A percentile compares a stretch with the other conserved stretches of the same genome.
These are phyloP conservation scores for Cryptosporidium xiaoi DNA, from an alignment of 169 alveolate genomes.

Conservation along the genomic window DNA sequence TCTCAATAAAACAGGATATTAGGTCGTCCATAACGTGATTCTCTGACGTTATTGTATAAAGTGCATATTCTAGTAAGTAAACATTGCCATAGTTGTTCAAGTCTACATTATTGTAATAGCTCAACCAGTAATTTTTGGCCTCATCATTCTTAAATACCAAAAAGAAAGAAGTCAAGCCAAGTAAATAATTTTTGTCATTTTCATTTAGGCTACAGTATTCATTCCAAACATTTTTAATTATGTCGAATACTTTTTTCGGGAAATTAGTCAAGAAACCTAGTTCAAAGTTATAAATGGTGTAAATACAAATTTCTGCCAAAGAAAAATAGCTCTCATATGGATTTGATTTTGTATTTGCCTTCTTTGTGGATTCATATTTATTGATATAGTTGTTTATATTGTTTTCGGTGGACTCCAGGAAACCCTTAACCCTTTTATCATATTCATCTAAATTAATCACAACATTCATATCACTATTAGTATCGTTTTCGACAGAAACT, in stretches of 20 bases:
- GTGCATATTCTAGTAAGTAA: conserved; percentile 1
- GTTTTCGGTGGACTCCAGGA: too few species aligned
- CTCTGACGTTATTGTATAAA: conserved; percentile 14
- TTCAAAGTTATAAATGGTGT: too few species aligned
- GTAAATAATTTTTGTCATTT: conserved; percentile 8
- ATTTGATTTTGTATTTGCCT: too few species aligned
- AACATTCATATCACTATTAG: too few species aligned
- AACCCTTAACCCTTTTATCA: neutral
- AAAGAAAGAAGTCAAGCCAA: neutral
- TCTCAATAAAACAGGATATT: neutral
- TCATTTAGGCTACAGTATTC: neutral
- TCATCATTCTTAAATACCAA: neutral
- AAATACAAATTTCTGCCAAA: too few species aligned
- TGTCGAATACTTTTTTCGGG: neutral
- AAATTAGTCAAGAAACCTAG: too few species aligned
- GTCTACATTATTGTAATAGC: neutral
- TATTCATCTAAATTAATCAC: neutral
- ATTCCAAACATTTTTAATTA: conserved; percentile 7
- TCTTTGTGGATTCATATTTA: too few species aligned
- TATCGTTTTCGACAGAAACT: too few species aligned
- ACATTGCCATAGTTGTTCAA: neutral
- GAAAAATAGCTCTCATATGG: too few species aligned
- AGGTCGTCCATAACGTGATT: conserved; percentile 3
- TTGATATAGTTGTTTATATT: too few species aligned
- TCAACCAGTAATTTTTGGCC: neutral